Percentiles rank a stretch among this genome's conserved stretches.
Conservation (phyloP, 1,284 basidiomycete species). For the Sporisorium graminicola region DNA sequence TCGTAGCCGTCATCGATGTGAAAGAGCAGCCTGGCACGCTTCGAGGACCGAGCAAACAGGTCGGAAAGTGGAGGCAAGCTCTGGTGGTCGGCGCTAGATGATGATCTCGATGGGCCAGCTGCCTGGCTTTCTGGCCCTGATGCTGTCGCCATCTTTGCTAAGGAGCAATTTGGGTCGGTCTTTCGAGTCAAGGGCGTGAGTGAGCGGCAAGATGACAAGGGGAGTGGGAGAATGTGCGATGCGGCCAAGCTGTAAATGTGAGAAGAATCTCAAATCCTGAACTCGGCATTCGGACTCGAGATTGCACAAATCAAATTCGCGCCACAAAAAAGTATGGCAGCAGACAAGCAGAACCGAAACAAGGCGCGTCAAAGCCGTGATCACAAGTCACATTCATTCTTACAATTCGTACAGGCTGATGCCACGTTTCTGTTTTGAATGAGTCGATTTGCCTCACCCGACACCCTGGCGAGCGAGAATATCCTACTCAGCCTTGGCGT, state of each 20-base stretch:
- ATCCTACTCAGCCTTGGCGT: background rate
- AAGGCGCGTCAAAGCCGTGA: conserved; percentile 1
- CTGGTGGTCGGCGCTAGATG: conserved; percentile 10
- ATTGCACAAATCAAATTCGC: background rate
- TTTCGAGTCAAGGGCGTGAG: background rate
- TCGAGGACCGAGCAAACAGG: conserved; percentile 44
- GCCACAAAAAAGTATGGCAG: conserved; percentile 6
- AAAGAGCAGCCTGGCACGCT: conserved; percentile 44
- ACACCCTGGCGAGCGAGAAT: conserved; percentile 8
- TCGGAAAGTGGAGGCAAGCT: conserved; percentile 45
- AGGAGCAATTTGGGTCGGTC: background rate
- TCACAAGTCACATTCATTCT: conserved; percentile 39
- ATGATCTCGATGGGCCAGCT: conserved; percentile 25
- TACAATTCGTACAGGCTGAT: too few species aligned
- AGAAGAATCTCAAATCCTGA: conserved; percentile 23
- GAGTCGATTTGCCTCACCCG: conserved; percentile 3
- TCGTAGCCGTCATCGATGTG: conserved; percentile 43
- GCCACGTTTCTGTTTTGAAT: background rate
- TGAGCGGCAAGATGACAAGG: background rate
- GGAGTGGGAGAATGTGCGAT: background rate
- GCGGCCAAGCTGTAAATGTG: background rate
- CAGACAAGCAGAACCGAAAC: background rate
- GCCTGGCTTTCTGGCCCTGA: conserved; percentile 15
- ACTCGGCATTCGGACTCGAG: conserved; percentile 27
- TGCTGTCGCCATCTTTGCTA: conserved; percentile 15